Conservation (phyloP, 352 stramenopile genomes). For the Albugo laibachii region DNA sequence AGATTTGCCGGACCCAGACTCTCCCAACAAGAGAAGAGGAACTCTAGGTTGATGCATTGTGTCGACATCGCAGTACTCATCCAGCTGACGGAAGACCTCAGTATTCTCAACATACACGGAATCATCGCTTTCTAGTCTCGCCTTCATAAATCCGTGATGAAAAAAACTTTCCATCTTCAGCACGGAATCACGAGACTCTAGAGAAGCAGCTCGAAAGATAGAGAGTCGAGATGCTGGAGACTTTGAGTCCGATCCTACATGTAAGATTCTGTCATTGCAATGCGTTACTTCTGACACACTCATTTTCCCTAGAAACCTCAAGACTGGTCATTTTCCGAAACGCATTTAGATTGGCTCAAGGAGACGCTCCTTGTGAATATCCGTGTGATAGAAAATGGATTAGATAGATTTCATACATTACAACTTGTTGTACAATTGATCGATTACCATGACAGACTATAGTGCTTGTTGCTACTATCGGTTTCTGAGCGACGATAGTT, state of each 20-base stretch:
- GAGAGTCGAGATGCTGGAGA: too few relatives aligned
- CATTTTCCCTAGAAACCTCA: too few relatives aligned
- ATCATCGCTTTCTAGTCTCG: conserved; percentile 34
- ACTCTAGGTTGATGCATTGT: conserved; percentile 62
- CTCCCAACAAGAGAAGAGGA: conserved; percentile 49
- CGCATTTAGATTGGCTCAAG: too few relatives aligned
- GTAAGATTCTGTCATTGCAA: too few relatives aligned
- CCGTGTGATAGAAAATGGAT: too few relatives aligned
- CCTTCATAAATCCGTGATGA: conserved; percentile 63
- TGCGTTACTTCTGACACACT: too few relatives aligned
- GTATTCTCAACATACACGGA: conserved; percentile 59
- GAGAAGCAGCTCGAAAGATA: too few relatives aligned
- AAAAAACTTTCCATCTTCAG: conserved; percentile 65
- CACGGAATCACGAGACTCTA: conserved; percentile 23
- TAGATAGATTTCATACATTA: too few relatives aligned
- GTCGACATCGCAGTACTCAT: conserved; percentile 75
- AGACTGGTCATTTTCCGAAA: too few relatives aligned
- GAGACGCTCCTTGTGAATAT: too few relatives aligned
- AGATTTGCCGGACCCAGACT: conserved; percentile 51
- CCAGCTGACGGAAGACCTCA: conserved; percentile 17
- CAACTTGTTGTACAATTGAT: background rate
- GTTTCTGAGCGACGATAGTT: background rate
- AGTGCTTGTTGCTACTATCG: background rate
- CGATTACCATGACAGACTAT: background rate
- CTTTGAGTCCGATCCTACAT: too few relatives aligned